Conservation (phyloP, 768 basidiomycete species). For the Lanmaoa rubissima region DNA sequence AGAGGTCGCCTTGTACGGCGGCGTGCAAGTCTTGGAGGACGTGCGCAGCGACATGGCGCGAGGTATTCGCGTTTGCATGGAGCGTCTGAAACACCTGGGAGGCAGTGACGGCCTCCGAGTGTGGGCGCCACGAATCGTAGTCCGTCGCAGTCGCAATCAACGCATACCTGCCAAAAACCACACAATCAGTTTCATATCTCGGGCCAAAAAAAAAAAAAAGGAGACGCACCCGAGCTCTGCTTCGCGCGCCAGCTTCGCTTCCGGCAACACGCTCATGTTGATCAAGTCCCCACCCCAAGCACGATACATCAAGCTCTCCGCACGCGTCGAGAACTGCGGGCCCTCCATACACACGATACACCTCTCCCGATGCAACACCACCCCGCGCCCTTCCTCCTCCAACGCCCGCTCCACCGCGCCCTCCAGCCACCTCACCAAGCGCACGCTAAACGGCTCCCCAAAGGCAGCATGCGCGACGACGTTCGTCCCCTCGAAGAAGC, state of each 20-base stretch:
- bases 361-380: constrained; percentile 76
- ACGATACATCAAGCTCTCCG: constrained; percentile 93
- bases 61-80: constrained; percentile 80
- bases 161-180: constrained; percentile 62
- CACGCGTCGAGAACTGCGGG: constrained; percentile 96
- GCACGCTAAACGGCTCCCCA: constrained; percentile 83
- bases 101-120: constrained; percentile 80
- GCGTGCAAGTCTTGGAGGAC: constrained; percentile 70
- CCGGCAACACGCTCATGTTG: constrained; percentile 96
- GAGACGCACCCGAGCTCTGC: constrained; percentile 77
- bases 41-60: constrained; percentile 68
- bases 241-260: constrained; percentile 95
- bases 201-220: not conserved
- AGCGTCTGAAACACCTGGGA: constrained; percentile 91
- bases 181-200: not conserved
- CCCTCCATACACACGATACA: constrained; percentile 97
- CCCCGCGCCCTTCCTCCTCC: constrained; percentile 52
- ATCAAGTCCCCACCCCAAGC: constrained; percentile 91
- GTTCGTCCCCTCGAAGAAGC: constrained; percentile 80
- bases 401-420: constrained; percentile 62
- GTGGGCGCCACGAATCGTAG: constrained; percentile 92
- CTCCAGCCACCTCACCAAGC: constrained; percentile 65
- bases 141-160: constrained; percentile 90
- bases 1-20: constrained; percentile 52
- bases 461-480: constrained; percentile 93